phyloP scores from a whole-genome alignment of 108 stramenopile species.

The Cylindrotheca fusiformis region DNA sequence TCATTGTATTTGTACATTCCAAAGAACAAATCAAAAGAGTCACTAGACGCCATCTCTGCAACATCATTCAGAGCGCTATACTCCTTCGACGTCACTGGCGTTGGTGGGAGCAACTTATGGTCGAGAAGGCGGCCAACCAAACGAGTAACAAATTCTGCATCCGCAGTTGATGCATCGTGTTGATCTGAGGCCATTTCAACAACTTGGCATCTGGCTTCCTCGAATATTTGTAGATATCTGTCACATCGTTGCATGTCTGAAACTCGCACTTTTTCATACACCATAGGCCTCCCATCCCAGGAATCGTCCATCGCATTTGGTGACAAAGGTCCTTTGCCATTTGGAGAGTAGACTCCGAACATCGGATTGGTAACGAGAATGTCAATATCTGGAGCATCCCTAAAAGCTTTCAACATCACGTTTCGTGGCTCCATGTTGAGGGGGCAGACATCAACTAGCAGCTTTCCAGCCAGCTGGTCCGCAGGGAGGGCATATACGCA shows the following conservation, averaged over 20 bases:
- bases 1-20: conserved; percentile 94
- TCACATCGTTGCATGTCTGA: conserved; percentile 72
- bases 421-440: conserved; percentile 65
- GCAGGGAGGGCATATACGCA: conserved; percentile 52
- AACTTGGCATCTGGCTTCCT: conserved; percentile 87
- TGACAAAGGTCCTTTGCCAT: neutral
- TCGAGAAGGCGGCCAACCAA: conserved; percentile 88
- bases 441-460: conserved; percentile 80
- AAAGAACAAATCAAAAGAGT: conserved; percentile 94
- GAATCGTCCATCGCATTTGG: conserved; percentile 7
- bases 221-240: conserved; percentile 85
- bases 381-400: conserved; percentile 68
- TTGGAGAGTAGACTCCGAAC: conserved; percentile 55
- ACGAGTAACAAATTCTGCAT: conserved; percentile 96
- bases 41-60: conserved; percentile 85
- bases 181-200: conserved; percentile 89
- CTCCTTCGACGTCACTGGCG: conserved; percentile 89
- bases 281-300: conserved; percentile 91
- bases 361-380: conserved; percentile 93
- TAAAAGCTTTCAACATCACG: conserved; percentile 66
- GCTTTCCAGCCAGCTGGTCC: conserved; percentile 59
- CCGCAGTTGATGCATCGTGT: conserved; percentile 88
- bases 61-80: conserved; percentile 89
- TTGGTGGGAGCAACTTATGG: conserved; percentile 75
- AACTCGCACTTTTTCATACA: conserved; percentile 86